phyloP scores from a whole-genome alignment of 257 asterid genomes.

The Nicotiana otophora region DNA sequence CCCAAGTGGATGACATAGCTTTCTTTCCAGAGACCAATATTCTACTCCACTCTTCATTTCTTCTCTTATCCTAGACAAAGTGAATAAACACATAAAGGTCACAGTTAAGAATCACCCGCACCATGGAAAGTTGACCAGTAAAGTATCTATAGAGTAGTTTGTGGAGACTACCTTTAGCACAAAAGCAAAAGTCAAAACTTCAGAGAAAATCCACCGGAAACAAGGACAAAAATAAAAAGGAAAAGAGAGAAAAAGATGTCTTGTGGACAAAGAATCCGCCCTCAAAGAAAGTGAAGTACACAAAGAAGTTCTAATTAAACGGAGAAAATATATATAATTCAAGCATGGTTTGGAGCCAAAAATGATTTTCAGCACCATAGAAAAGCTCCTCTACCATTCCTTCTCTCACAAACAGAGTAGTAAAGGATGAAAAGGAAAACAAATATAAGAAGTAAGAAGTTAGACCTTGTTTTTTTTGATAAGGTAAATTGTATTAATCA shows the following conservation, averaged over 20 bases:
- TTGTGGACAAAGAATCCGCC: neutral
- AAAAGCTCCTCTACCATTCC: neutral
- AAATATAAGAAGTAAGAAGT: neutral
- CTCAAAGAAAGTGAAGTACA: neutral
- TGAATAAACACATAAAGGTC: neutral
- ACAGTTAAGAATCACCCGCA: neutral
- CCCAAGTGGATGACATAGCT: conserved; percentile 53
- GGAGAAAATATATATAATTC: neutral
- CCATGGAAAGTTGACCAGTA: neutral
- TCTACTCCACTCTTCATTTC: conserved; percentile 72
- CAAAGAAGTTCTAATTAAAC: neutral
- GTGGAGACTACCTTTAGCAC: neutral
- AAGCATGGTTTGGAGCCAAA: neutral
- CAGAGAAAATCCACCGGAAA: neutral
- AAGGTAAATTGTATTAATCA: too few species aligned
- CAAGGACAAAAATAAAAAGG: conserved; percentile 2
- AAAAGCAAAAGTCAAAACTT: neutral
- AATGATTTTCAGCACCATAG: neutral
- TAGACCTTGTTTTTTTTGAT: too few species aligned
- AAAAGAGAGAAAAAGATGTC: neutral
- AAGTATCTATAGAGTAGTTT: neutral
- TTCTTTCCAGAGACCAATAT: conserved; percentile 92
- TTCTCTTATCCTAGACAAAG: conserved; percentile 49
- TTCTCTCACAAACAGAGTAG: neutral
- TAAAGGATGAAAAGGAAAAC: neutral